Percentiles rank a stretch among this genome's conserved stretches.
phyloP scores from a whole-genome alignment of 148 eudicot species.

The Rhododendron molle region DNA sequence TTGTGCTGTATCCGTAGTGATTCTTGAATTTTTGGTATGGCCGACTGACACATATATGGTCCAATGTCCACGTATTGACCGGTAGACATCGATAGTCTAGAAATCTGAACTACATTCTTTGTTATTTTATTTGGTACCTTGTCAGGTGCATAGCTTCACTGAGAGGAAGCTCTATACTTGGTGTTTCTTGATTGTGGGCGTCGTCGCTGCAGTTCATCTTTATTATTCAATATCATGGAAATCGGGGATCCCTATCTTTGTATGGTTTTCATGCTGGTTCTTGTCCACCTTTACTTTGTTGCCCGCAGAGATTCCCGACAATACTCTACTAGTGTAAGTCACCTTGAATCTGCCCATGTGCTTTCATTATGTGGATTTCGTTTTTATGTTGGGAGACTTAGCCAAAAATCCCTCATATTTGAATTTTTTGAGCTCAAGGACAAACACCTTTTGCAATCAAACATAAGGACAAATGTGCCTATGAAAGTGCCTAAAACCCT shows the following conservation, averaged over 20 bases:
- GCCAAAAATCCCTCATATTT: too few relatives aligned
- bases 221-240: constrained; percentile 43
- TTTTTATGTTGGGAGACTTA: too few relatives aligned
- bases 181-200: constrained; percentile 71
- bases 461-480: too few relatives aligned
- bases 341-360: neutral
- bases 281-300: constrained; percentile 84
- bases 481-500: too few relatives aligned
- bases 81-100: neutral
- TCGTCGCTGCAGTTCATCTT: constrained; percentile 57
- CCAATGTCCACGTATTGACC: constrained; percentile 3
- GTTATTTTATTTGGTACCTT: neutral
- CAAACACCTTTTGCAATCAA: too few relatives aligned
- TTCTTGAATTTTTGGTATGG: constrained; percentile 81
- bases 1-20: constrained; percentile 52
- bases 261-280: constrained; percentile 74
- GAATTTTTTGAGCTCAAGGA: too few relatives aligned
- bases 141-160: constrained; percentile 88
- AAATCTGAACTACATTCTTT: constrained; percentile 8
- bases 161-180: constrained; percentile 84
- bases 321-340: constrained; percentile 86
- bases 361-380: neutral
- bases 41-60: neutral
- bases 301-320: constrained; percentile 99
- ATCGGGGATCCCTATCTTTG: constrained; percentile 55